Evolutionary conservation across 31 red algal species (phyloP).

Genomic region (Endocladia muricata): DNA sequence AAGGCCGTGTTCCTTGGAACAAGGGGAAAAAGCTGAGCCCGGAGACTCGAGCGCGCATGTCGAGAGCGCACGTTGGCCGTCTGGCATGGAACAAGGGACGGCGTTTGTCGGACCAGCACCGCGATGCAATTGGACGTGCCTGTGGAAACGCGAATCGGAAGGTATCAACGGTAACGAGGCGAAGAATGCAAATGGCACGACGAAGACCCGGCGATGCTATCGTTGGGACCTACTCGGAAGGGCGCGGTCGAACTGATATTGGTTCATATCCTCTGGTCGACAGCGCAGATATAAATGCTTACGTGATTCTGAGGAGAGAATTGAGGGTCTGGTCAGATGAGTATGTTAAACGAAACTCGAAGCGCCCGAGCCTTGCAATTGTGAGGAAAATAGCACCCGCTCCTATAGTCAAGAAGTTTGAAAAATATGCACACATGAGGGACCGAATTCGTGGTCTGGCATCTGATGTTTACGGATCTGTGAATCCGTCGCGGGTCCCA

Average conservation of each 20-base stretch:
- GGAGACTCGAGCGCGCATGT: constrained; percentile 82
- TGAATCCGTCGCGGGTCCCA: constrained; percentile 40
- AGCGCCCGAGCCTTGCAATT: constrained; percentile 75
- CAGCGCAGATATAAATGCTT: constrained; percentile 72
- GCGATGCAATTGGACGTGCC: constrained; percentile 29
- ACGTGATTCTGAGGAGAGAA: constrained; percentile 74
- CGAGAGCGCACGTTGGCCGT: constrained; percentile 45
- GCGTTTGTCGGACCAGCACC: constrained; percentile 38
- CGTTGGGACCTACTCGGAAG: constrained; percentile 24
- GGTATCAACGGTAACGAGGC: constrained; percentile 46
- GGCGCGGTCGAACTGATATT: neutral
- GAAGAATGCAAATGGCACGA: constrained; percentile 59
- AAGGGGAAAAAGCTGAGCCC: constrained; percentile 83
- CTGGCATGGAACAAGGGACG: constrained; percentile 81
- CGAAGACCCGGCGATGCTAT: constrained; percentile 42
- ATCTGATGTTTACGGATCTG: constrained; percentile 69
- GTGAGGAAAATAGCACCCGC: constrained; percentile 59
- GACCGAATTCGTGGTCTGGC: constrained; percentile 82
- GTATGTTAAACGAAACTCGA: constrained; percentile 42
- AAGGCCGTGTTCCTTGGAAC: constrained; percentile 80
- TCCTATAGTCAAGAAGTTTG: constrained; percentile 81
- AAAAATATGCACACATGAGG: constrained; percentile 72
- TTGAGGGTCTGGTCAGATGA: constrained; percentile 82
- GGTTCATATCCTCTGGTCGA: constrained; percentile 55
- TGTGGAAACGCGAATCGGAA: neutral